phyloP scores from a whole-genome alignment of 192 early-diverging fungal genomes.

The Backusella psychrophila region DNA sequence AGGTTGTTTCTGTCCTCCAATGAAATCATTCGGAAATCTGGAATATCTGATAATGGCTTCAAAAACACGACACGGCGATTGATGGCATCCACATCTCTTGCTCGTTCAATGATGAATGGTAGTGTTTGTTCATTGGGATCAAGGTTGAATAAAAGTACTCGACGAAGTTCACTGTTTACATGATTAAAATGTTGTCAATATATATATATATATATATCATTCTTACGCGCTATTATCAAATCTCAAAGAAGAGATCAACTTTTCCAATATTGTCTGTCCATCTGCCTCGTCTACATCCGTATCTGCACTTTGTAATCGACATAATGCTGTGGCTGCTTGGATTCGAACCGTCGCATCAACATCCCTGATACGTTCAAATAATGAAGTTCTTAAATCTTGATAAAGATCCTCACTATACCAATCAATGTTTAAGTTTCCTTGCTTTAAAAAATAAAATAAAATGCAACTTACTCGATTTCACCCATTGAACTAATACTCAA shows the following conservation, averaged over 20 bases:
- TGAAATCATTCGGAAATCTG: slow-evolving; percentile 66
- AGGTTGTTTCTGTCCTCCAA: slow-evolving; percentile 70
- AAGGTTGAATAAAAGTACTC: slow-evolving; percentile 75
- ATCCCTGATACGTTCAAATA: slow-evolving; percentile 74
- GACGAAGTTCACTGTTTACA: slow-evolving; percentile 69
- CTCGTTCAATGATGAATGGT: slow-evolving; percentile 70
- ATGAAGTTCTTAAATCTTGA: slow-evolving; percentile 58
- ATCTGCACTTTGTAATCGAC: slow-evolving; percentile 69
- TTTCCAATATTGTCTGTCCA: slow-evolving; percentile 58
- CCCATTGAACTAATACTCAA: slow-evolving; percentile 69
- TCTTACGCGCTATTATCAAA: slow-evolving; percentile 75
- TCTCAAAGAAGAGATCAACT: slow-evolving; percentile 62
- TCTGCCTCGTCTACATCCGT: slow-evolving; percentile 50
- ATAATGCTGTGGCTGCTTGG: slow-evolving; percentile 75
- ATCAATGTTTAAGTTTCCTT: not conserved
- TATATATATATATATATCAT: no score
- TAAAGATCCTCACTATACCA: slow-evolving; percentile 69
- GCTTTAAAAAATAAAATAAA: not conserved
- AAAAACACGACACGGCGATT: slow-evolving; percentile 72
- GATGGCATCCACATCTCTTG: slow-evolving; percentile 72
- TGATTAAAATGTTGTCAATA: not conserved
- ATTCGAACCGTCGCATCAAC: slow-evolving; percentile 78
- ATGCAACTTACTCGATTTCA: slow-evolving; percentile 66
- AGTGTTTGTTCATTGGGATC: slow-evolving; percentile 60
- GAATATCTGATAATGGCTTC: slow-evolving; percentile 66